Evolutionary conservation across 768 basidiomycete species (phyloP).

Genomic region (Suillus alpinus): DNA sequence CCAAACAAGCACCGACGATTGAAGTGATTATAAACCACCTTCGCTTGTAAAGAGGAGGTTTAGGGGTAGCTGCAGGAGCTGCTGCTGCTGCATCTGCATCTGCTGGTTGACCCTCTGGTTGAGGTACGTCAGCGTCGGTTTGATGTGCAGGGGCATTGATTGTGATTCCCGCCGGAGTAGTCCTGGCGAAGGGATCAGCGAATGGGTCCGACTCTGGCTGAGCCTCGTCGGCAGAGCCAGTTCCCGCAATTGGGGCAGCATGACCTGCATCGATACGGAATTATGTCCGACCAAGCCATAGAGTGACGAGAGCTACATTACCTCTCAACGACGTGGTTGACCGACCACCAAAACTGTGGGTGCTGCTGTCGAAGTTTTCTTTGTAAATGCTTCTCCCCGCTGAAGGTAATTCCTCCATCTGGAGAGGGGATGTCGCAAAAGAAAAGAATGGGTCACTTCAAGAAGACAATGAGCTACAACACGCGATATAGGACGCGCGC

Average conservation of each 20-base stretch:
- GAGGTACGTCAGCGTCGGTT: not conserved
- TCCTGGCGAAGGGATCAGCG: conserved; percentile 4
- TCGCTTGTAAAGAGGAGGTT: conserved; percentile 55
- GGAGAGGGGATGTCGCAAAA: conserved; percentile 13
- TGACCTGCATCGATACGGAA: not conserved
- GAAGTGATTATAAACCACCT: conserved; percentile 62
- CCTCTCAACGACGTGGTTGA: conserved; percentile 23
- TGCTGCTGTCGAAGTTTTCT: conserved; percentile 11
- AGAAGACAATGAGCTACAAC: not conserved
- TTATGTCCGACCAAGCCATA: not conserved
- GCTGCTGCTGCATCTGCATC: conserved; percentile 2
- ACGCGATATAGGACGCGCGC: not conserved
- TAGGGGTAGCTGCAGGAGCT: conserved; percentile 7
- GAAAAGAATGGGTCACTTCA: not conserved
- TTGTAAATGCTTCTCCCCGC: conserved; percentile 14
- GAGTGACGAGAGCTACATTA: conserved; percentile 11
- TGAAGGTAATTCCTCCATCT: conserved; percentile 22
- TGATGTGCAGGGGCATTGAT: not conserved
- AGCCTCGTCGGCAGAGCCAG: not conserved
- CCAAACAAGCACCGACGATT: conserved; percentile 47
- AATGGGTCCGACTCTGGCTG: conserved; percentile 10
- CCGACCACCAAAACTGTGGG: conserved; percentile 8
- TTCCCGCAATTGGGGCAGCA: conserved; percentile 3
- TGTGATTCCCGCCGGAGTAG: conserved; percentile 9
- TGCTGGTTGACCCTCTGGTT: not conserved